Evolutionary conservation across 805 yeast species (phyloP).

Genomic region (Alloascoidea africana): DNA sequence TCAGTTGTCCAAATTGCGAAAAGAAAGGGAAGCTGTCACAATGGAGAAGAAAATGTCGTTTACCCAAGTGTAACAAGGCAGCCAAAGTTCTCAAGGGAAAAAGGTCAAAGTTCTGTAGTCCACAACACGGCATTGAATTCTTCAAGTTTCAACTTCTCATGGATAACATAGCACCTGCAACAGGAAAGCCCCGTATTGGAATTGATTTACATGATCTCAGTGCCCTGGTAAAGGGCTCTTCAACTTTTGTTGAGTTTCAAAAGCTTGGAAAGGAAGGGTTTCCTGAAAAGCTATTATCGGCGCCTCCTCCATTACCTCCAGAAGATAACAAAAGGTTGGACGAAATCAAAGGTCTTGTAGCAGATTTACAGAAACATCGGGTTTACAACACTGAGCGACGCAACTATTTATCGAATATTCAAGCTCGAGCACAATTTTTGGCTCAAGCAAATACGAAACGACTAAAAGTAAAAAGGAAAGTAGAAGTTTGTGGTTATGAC

Average conservation of each 20-base stretch:
- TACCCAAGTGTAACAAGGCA: slow-evolving; percentile 40
- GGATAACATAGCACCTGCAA: too few species aligned
- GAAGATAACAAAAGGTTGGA: not conserved
- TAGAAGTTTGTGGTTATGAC: not conserved
- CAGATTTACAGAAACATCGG: not conserved
- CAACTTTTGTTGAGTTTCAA: not conserved
- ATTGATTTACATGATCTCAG: not conserved
- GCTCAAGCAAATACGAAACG: too few species aligned
- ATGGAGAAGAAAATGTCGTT: slow-evolving; percentile 70
- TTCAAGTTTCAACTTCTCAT: slow-evolving; percentile 12
- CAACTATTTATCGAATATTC: not conserved
- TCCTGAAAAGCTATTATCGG: not conserved
- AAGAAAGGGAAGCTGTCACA: slow-evolving; percentile 30
- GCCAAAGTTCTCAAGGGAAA: slow-evolving; percentile 11
- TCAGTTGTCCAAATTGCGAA: slow-evolving; percentile 62
- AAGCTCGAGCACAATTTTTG: too few species aligned
- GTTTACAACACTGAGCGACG: not conserved
- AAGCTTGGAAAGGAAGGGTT: not conserved
- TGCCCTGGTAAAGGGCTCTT: not conserved
- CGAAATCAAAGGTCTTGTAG: not conserved
- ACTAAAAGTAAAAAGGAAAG: not conserved
- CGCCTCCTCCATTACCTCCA: not conserved
- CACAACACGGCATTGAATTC: slow-evolving; percentile 48
- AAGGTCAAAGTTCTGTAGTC: slow-evolving; percentile 58
- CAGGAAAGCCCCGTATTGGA: not conserved